phyloP scores from a whole-genome alignment of 352 stramenopile genomes.

The Thalassiosira tumida region DNA sequence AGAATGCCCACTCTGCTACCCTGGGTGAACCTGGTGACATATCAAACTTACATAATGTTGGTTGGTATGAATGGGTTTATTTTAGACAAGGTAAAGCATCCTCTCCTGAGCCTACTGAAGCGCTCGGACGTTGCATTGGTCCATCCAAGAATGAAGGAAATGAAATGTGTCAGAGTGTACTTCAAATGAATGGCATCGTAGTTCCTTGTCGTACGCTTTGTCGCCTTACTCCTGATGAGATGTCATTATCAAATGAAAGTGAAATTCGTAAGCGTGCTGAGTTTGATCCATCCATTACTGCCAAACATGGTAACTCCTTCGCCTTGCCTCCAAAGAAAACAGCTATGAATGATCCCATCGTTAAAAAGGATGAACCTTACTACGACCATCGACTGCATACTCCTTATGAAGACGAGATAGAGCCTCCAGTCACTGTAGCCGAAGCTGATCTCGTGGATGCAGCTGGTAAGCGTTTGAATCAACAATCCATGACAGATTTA shows the following conservation, averaged over 20 bases:
- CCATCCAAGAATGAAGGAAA: conserved; percentile 64
- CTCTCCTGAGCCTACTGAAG: conserved; percentile 44
- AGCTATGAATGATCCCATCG: too few species aligned
- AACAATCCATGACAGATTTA: conserved; percentile 45
- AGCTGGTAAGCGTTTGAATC: conserved; percentile 33
- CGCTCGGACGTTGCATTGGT: conserved; percentile 67
- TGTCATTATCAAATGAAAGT: conserved; percentile 20
- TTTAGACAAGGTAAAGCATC: conserved; percentile 21
- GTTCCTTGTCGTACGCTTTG: conserved; percentile 29
- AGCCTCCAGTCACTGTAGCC: neutral
- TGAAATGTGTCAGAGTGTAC: conserved; percentile 54
- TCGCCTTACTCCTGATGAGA: conserved; percentile 46
- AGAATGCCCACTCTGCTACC: conserved; percentile 30
- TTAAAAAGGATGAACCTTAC: too few species aligned
- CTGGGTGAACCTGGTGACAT: conserved; percentile 57
- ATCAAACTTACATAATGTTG: conserved; percentile 51
- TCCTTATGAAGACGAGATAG: neutral
- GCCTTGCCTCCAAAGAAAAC: neutral
- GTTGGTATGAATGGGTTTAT: conserved; percentile 76
- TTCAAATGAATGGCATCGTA: conserved; percentile 63
- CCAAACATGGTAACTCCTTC: conserved; percentile 45
- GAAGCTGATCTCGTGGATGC: conserved; percentile 58
- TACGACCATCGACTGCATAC: too few species aligned
- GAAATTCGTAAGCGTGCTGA: conserved; percentile 45
- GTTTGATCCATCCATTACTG: conserved; percentile 41